A percentile compares a stretch with the other conserved stretches of the same genome.
Conservation (phyloP, 352 stramenopile genomes). For the Pythium sp. region DNA sequence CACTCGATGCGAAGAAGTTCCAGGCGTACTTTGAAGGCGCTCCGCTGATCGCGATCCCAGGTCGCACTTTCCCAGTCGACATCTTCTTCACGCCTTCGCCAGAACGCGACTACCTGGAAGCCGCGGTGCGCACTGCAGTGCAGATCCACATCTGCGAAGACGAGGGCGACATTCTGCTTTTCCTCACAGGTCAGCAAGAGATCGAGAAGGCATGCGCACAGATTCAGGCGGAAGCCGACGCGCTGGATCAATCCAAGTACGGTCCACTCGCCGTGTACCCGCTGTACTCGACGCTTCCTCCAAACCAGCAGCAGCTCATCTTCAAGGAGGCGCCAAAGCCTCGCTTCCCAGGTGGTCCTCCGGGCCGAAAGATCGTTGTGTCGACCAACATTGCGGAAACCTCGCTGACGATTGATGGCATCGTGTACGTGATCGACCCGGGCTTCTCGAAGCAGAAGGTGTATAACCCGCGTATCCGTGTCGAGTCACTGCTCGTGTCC, state of each 20-base stretch:
- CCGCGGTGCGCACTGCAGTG: constrained; percentile 74
- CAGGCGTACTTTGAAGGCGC: constrained; percentile 94
- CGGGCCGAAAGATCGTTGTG: constrained; percentile 96
- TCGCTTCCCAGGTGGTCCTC: constrained; percentile 76
- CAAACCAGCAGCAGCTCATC: constrained; percentile 99
- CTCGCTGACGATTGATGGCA: constrained; percentile 99
- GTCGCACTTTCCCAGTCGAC: constrained; percentile 97
- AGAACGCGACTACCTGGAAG: constrained; percentile 98
- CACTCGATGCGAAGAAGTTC: constrained; percentile 97
- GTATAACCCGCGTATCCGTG: constrained; percentile 98
- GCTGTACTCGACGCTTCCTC: constrained; percentile 98
- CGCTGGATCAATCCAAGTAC: constrained; percentile 92
- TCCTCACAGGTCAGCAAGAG: constrained; percentile 98
- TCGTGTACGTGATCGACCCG: constrained; percentile 99
- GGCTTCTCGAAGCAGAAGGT: constrained; percentile 99
- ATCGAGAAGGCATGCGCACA: constrained; percentile 96
- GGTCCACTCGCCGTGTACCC: constrained; percentile 91
- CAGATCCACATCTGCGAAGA: constrained; percentile 98
- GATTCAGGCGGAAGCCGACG: constrained; percentile 88
- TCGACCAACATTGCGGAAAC: constrained; percentile 99
- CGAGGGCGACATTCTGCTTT: constrained; percentile 98
- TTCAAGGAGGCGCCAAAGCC: constrained; percentile 97
- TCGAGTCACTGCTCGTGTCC: constrained; percentile 98
- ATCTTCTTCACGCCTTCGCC: constrained; percentile 98
- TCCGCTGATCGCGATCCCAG: constrained; percentile 93